Percentiles rank a stretch among this genome's conserved stretches.
Evolutionary conservation across 2,329 filamentous ascomycete genomes (phyloP).

Genomic region (Aureobasidium zeae): DNA sequence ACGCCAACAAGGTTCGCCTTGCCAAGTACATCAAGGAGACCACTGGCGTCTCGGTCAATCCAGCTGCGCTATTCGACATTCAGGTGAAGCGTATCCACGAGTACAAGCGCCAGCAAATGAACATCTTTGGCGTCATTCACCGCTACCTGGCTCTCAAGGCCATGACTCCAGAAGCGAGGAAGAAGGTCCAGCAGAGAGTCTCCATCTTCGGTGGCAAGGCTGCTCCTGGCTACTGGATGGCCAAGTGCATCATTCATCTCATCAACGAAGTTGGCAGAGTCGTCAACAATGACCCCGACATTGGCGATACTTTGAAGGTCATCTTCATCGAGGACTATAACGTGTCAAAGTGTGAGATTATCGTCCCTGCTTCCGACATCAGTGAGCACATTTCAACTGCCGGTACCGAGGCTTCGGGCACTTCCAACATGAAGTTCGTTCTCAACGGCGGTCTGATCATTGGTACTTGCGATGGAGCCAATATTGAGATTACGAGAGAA

Average conservation of each 20-base stretch:
- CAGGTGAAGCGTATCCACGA: slow-evolving; percentile 99
- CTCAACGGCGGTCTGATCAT: slow-evolving; percentile 96
- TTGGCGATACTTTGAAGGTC: slow-evolving; percentile 92
- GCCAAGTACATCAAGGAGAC: slow-evolving; percentile 83
- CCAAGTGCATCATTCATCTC: slow-evolving; percentile 92
- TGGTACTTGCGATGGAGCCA: slow-evolving; percentile 94
- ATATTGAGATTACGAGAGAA: slow-evolving; percentile 52
- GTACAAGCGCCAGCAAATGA: slow-evolving; percentile 77
- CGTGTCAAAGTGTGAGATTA: slow-evolving; percentile 97
- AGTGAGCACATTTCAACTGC: slow-evolving; percentile 98
- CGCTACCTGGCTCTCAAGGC: slow-evolving; percentile 84
- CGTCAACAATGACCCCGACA: slow-evolving; percentile 84
- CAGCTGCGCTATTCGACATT: slow-evolving; percentile 82
- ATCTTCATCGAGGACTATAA: slow-evolving; percentile 98
- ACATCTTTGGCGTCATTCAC: slow-evolving; percentile 97
- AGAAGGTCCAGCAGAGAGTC: slow-evolving; percentile 79
- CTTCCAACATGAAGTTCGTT: slow-evolving; percentile 99
- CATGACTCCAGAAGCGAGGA: slow-evolving; percentile 71
- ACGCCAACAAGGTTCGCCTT: slow-evolving; percentile 85
- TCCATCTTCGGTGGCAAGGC: slow-evolving; percentile 98
- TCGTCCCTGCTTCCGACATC: slow-evolving; percentile 85
- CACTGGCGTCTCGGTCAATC: slow-evolving; percentile 74
- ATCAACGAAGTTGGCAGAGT: slow-evolving; percentile 86
- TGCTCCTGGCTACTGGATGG: slow-evolving; percentile 99
- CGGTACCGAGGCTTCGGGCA: slow-evolving; percentile 79